Conservation (phyloP, 441 rosid species). For the Aleurites moluccanus region DNA sequence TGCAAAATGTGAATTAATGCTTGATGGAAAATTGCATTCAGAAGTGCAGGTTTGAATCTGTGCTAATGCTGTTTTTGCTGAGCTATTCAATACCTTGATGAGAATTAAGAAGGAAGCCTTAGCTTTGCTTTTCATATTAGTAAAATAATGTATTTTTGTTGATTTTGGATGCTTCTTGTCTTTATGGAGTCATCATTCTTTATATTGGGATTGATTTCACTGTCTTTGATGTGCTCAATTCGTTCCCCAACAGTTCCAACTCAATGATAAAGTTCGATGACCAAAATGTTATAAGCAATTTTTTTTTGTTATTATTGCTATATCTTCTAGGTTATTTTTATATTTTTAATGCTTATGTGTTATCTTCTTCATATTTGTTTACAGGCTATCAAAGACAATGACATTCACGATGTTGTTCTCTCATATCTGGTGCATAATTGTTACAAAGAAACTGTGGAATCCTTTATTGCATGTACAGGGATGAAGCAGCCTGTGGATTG, state of each 20-base stretch:
- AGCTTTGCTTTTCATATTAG: neutral
- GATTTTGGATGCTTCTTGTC: neutral
- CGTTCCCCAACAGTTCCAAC: too few species aligned
- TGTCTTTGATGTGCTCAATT: too few species aligned
- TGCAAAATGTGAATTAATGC: neutral
- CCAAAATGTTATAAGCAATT: too few species aligned
- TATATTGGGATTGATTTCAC: neutral
- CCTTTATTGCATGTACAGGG: conserved; percentile 60
- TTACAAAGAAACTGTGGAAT: conserved; percentile 78
- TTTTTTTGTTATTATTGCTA: too few species aligned
- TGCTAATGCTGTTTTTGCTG: neutral
- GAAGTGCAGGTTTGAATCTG: neutral
- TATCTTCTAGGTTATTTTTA: too few species aligned
- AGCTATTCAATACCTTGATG: neutral
- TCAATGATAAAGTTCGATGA: too few species aligned
- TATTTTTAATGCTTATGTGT: conserved; percentile 4
- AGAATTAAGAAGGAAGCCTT: neutral
- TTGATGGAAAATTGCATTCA: too few species aligned
- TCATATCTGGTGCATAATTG: conserved; percentile 91
- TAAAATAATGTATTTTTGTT: neutral
- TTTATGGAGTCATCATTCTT: neutral
- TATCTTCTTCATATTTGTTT: conserved; percentile 17
- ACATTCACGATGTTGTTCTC: conserved; percentile 60
- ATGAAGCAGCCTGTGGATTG: conserved; percentile 62
- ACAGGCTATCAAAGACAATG: conserved; percentile 65